phyloP scores from a whole-genome alignment of 2,329 filamentous ascomycete species.

The Orbilia blumenaviensis region DNA sequence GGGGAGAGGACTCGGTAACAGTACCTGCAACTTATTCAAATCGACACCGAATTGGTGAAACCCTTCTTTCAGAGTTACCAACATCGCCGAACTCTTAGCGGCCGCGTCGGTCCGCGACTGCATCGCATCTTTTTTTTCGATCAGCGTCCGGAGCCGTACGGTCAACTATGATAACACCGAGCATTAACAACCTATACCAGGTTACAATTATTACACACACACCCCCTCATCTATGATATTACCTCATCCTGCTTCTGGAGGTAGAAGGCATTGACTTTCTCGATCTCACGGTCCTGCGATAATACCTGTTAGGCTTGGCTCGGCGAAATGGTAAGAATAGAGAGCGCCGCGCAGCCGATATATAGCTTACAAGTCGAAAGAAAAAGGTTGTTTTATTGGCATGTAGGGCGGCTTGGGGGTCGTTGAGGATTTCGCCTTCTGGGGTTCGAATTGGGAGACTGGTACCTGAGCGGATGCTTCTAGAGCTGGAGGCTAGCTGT shows the following conservation, averaged over 20 bases:
- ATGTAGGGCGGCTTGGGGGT: conserved; percentile 88
- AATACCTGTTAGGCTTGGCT: conserved; percentile 30
- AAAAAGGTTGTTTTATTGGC: conserved; percentile 99
- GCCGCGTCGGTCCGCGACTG: conserved; percentile 79
- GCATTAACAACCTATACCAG: conserved; percentile 23
- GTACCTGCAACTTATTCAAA: conserved; percentile 84
- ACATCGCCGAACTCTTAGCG: conserved; percentile 89
- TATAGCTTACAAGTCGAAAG: conserved; percentile 83
- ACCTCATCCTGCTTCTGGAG: conserved; percentile 98
- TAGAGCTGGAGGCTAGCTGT: conserved; percentile 50
- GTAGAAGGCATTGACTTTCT: conserved; percentile 98
- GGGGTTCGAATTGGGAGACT: conserved; percentile 46
- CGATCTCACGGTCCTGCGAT: conserved; percentile 89
- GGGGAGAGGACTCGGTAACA: conserved; percentile 54
- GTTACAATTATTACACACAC: neutral
- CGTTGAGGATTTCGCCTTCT: conserved; percentile 60
- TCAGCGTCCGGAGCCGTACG: conserved; percentile 85
- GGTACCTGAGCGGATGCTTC: conserved; percentile 45
- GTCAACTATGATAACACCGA: conserved; percentile 73
- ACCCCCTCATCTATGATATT: conserved; percentile 52
- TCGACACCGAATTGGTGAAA: conserved; percentile 98
- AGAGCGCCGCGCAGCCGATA: neutral
- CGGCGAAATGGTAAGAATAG: neutral
- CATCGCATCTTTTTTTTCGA: conserved; percentile 93
- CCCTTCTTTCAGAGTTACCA: conserved; percentile 92